Evolutionary conservation across 371 early-diverging fungal species (phyloP).

Genomic region (Actinomucor elegans): DNA sequence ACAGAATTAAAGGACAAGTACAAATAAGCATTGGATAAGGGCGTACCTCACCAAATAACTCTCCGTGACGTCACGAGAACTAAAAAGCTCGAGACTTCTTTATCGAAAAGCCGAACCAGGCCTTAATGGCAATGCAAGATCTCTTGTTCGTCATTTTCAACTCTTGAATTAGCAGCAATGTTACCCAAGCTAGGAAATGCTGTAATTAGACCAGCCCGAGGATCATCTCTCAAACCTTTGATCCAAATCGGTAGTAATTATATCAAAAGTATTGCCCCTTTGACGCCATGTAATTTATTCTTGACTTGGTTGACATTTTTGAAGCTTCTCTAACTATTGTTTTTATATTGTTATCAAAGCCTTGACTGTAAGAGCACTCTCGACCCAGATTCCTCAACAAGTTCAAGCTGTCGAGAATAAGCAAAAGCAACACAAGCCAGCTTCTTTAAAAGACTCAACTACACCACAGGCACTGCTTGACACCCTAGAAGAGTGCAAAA

Average conservation of each 20-base stretch:
- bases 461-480: background rate
- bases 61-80: no score
- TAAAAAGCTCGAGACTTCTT: no score
- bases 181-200: constrained; percentile 9
- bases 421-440: background rate
- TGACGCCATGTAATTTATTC: background rate
- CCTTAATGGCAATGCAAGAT: no score
- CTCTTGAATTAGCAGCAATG: no score
- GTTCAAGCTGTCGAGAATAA: background rate
- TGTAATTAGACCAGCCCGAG: background rate
- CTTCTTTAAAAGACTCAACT: background rate
- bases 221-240: background rate
- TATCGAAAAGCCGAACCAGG: no score
- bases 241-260: background rate
- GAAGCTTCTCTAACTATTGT: background rate
- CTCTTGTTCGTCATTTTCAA: no score
- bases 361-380: background rate
- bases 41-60: no score
- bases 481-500: constrained; percentile 7
- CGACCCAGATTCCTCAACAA: background rate
- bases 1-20: no score
- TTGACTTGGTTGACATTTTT: background rate
- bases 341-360: background rate
- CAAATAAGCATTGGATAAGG: no score
- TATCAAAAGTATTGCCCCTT: background rate